A percentile compares a stretch with the other conserved stretches of the same genome.
Conservation (phyloP, 768 basidiomycete genomes). For the Harrya chromipes region DNA sequence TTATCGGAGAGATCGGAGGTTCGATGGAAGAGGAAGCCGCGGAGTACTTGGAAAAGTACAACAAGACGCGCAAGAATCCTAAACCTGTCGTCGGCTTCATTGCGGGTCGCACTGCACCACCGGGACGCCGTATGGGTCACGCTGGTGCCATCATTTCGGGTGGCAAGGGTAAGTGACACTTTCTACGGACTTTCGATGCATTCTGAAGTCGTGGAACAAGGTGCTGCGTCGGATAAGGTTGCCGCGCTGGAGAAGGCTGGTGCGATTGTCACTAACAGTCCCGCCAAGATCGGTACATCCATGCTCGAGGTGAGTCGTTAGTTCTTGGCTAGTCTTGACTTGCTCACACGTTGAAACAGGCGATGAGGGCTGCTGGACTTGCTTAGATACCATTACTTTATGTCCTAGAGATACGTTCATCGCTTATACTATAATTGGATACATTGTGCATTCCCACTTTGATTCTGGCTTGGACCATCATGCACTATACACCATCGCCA, state of each 20-base stretch:
- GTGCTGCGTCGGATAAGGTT: constrained; percentile 93
- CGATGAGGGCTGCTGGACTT: constrained; percentile 76
- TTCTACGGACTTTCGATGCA: not conserved
- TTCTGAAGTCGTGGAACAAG: constrained; percentile 33
- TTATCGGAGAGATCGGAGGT: constrained; percentile 99
- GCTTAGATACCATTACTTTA: constrained; percentile 40
- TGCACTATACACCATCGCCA: constrained; percentile 35
- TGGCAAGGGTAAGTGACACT: constrained; percentile 71
- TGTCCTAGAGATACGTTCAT: constrained; percentile 6
- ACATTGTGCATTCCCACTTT: constrained; percentile 3
- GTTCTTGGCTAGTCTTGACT: not conserved
- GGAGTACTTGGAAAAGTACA: constrained; percentile 90
- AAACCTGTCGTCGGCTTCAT: constrained; percentile 99
- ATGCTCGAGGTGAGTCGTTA: constrained; percentile 75
- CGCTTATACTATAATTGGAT: constrained; percentile 40
- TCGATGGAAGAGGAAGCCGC: constrained; percentile 99
- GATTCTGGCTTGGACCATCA: constrained; percentile 5
- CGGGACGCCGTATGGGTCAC: constrained; percentile 97
- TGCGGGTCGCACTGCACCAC: constrained; percentile 96
- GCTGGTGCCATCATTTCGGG: constrained; percentile 98
- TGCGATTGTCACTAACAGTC: constrained; percentile 90
- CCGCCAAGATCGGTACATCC: constrained; percentile 87
- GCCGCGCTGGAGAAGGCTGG: constrained; percentile 88
- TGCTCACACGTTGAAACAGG: constrained; percentile 39
- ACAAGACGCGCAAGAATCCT: constrained; percentile 79